Base-by-base conservation (phyloP, 306 rosid genomes). In the Trifolium fragiferum region DNA sequence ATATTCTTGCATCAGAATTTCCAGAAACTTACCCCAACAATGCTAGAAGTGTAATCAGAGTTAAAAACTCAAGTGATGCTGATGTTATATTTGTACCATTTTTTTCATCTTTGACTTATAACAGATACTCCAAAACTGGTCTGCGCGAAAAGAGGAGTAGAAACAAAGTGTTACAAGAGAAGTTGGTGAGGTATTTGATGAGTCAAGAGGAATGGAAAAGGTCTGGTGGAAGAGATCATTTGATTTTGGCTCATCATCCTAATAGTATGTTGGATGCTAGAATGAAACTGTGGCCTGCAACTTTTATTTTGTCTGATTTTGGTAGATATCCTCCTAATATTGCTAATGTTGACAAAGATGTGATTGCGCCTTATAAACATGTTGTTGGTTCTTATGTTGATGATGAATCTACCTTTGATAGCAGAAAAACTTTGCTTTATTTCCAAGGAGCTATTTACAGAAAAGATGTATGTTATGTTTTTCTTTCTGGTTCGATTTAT, bases 371-470 rank as follows among this genome's bases (percentile, higher is more conserved):
- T 46, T 92, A 92, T 76, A 89, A 85, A 47, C 97, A 92, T 82
- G 86, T 92, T 0, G 66, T 89, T 50, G 78, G 20, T 54, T 25
- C 82, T 54, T 86, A 80, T 79, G 82, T 64, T 10, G 61, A 86
- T 64, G 97, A 92, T 73, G 74, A 80, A 0, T 82, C 96, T 14
- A 80, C 25, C 35, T 92, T 89, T 30, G 83, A 85, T 55, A 86
- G 79, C 75, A 93, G 97, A 7, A 76, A 80, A 21, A 88, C 77
- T 3, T 87, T 92, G 87, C 81, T 92, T 0, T 92, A 85, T 85
- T 92, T 92, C 61, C 97, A 89, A 86, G 97, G 97, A 70, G 97
- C 96, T 25, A 89, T 89, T 74, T 84, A 89, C 74, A 80, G 96
- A 76, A 92, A 92, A 79, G 97, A 83, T 85, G 97, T 91, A 85